Percentiles rank a stretch among this genome's conserved stretches.
Evolutionary conservation across 257 asterid species (phyloP).

Genomic region (Fraxinus cuspidata): DNA sequence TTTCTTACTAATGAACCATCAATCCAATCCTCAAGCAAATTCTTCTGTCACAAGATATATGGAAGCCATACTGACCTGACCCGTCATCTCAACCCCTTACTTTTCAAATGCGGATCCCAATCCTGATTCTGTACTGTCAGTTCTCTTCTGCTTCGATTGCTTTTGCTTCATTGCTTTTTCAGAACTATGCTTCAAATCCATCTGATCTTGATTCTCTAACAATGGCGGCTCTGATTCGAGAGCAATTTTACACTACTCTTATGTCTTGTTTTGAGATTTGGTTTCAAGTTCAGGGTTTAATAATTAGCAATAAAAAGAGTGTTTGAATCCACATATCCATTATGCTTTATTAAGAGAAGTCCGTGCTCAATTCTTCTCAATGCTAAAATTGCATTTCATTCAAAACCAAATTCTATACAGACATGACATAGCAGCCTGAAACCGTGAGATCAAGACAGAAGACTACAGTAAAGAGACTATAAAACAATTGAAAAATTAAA

Average conservation of each 20-base stretch:
- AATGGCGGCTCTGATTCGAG: no score
- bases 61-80: conserved; percentile 39
- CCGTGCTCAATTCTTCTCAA: conserved; percentile 9
- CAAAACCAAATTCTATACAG: conserved; percentile 33
- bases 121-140: no score
- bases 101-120: no score
- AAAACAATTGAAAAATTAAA: neutral
- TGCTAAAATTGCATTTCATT: conserved; percentile 19
- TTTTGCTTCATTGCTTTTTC: no score
- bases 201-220: no score
- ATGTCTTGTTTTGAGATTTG: no score
- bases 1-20: conserved; percentile 28
- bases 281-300: no score
- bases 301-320: no score
- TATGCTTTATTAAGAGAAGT: neutral
- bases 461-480: neutral
- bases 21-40: conserved; percentile 45
- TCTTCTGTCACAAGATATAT: conserved; percentile 46
- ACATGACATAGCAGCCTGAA: conserved; percentile 12
- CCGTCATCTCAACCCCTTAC: conserved; percentile 30
- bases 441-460: neutral
- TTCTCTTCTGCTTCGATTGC: no score
- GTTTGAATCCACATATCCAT: no score
- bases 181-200: no score
- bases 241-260: no score